Percentiles rank a stretch among this genome's conserved stretches.
Conservation (phyloP, 106 monocot species). For the Vanilla planifolia region DNA sequence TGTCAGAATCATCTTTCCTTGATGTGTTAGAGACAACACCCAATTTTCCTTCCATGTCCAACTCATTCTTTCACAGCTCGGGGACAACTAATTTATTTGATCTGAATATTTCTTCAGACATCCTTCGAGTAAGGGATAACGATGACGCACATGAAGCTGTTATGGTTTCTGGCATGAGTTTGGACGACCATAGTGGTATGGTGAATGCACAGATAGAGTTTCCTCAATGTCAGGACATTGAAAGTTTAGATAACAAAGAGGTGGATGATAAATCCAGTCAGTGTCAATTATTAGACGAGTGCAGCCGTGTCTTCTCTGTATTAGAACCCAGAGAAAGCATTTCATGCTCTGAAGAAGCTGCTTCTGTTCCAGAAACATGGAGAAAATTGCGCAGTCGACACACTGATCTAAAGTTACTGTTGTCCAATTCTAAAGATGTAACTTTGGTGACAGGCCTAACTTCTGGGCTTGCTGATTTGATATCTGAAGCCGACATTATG, state of each 20-base stretch:
- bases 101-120: background rate
- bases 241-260: conserved; percentile 14
- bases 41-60: conserved; percentile 17
- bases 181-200: conserved; percentile 15
- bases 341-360: conserved; percentile 9
- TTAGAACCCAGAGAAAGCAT: conserved; percentile 36
- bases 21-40: conserved; percentile 19
- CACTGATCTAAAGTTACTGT: conserved; percentile 35
- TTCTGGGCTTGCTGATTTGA: conserved; percentile 43
- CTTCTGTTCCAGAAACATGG: conserved; percentile 62
- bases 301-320: no score
- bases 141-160: conserved; percentile 7
- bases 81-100: conserved; percentile 13
- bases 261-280: conserved; percentile 16
- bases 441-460: conserved; percentile 35
- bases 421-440: conserved; percentile 19
- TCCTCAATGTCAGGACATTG: conserved; percentile 33
- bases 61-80: conserved; percentile 7
- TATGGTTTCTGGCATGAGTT: conserved; percentile 10
- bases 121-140: conserved; percentile 1
- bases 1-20: conserved; percentile 57
- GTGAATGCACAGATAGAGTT: conserved; percentile 38
- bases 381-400: conserved; percentile 27
- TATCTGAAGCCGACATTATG: conserved; percentile 76
- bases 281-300: conserved; percentile 69